Evolutionary conservation across 106 monocot species (phyloP), one percentile per base, ranked within the genome.

Genomic region (Acorus calamus): DNA sequence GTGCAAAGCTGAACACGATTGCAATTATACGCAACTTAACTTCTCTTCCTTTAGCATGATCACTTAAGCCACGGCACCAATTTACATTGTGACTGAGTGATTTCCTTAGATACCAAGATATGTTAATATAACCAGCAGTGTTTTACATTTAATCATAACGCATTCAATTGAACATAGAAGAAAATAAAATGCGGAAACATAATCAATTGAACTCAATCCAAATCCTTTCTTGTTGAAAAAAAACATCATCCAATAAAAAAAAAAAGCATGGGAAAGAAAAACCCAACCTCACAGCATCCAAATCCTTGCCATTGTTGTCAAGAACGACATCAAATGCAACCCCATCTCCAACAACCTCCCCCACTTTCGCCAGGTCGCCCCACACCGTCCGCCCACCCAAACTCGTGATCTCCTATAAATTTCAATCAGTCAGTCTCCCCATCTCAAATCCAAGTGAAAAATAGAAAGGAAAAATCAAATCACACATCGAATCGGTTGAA

Each of bases 251-350:
- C n/a, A n/a, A n/a, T 64, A 3, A 13, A 61, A 8, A 44, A 61
- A 43, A 8, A 9, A 48, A 42, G 3, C 4, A 49, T 10, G 2
- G 42, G 4, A 55, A 11, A 55, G 44, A 45, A n/a, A 6, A 41
- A 48, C 50, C 71, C 14, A 74, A 90, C 94, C 81, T 90, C 63
- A 90, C 94, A 8, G 94, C 62, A 59, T 90, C 90, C 52, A 90
- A 68, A 78, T 94, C 89, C 66, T 94, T 94, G 65, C 94, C 94
- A 77, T 94, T 94, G 49, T 94, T 94, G 8, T 94, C 94, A 51
- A 94, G 53, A n/a, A 94, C 86, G 1, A 87, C 90, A 74, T 90
- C 90, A 69, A 90, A 94, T 11, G 72, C 55, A 0, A 60, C 75
- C 44, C 63, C 75, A 11, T 28, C 28, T 28, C 77, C 90, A 43